Evolutionary conservation across 768 basidiomycete species (phyloP).

Genomic region (Jaapia argillacea): DNA sequence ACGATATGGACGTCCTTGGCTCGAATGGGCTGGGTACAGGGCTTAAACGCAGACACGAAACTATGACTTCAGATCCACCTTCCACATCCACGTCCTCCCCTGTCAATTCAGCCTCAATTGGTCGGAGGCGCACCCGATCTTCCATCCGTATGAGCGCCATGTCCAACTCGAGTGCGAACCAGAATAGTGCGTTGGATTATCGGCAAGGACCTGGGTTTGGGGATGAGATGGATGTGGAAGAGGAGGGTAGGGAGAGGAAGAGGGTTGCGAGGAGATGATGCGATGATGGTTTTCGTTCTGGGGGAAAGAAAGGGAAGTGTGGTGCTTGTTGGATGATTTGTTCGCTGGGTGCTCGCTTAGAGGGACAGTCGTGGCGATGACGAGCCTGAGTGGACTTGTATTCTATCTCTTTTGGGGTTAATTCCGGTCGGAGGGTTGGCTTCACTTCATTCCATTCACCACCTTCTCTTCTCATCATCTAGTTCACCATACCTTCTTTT

Average conservation of each 20-base stretch:
- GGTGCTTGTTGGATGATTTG: too few relatives aligned
- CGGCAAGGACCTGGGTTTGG: constrained; percentile 16
- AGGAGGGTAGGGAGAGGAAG: constrained; percentile 68
- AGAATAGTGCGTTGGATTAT: constrained; percentile 35
- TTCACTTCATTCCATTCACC: too few relatives aligned
- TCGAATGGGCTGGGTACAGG: neutral
- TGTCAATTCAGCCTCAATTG: constrained; percentile 46
- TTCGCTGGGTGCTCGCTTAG: too few relatives aligned
- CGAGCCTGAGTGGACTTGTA: too few relatives aligned
- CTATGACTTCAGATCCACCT: too few relatives aligned
- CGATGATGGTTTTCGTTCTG: neutral
- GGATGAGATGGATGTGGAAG: constrained; percentile 69
- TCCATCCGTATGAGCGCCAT: neutral
- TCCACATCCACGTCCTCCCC: too few relatives aligned
- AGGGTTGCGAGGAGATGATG: constrained; percentile 54
- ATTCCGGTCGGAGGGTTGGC: too few relatives aligned
- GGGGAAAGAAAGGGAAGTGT: too few relatives aligned
- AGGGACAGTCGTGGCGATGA: too few relatives aligned
- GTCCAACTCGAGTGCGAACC: constrained; percentile 37
- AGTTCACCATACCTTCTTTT: too few relatives aligned
- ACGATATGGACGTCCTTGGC: neutral
- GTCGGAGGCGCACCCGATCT: neutral
- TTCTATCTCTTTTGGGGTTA: too few relatives aligned
- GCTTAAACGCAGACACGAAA: constrained; percentile 61
- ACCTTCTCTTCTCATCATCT: too few relatives aligned